Base-by-base conservation (phyloP, 2,329 filamentous ascomycete genomes). In the Bimuria novae-zelandiae region DNA sequence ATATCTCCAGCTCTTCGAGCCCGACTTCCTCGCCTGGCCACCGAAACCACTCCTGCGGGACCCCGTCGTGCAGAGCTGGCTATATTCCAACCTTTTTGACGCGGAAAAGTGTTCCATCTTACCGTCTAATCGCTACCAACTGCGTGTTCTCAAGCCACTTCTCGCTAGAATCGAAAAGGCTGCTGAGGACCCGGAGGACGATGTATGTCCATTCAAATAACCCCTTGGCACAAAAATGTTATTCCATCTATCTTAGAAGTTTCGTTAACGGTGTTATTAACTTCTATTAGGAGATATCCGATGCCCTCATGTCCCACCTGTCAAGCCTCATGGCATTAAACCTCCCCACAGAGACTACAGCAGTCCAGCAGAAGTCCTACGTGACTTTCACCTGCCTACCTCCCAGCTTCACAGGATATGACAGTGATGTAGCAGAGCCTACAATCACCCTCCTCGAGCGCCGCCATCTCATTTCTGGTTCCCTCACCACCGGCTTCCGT, bases 121-220 rank as follows among this genome's bases (percentile, higher is more conserved):
- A 7, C 89, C 89, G 17, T 88, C 89, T 6, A 76, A 80, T 16
- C 78, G 86, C 44, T 96, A 96, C 68, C 85, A 86, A 60, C 74
- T 88, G n/a, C 82, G 85, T 53, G 82, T 90, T 0, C 74, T 96
- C 45, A 96, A 96, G 71, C 78, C 84, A 57, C 79, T 97, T 29
- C 77, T 91, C 11, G 75, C 79, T 7, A 83, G 79, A 51, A 86
- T 96, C 47, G 90, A 96, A 72, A 76, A 80, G 25, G 84, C 87
- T 29, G 90, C 96, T 42, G 80, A 84, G 51, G 86, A 96, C 71
- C 92, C 91, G 74, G 89, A 96, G 63, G 81, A 90, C 80, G 85
- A 96, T 87, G 92, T 96, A 87, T 79, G 36, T 89, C n/a, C n/a
- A n/a, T n/a, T n/a, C n/a, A n/a, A n/a, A n/a, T n/a, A n/a, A n/a